Evolutionary conservation across 2,329 filamentous ascomycete genomes (phyloP).

Genomic region (Cercospora sp.): DNA sequence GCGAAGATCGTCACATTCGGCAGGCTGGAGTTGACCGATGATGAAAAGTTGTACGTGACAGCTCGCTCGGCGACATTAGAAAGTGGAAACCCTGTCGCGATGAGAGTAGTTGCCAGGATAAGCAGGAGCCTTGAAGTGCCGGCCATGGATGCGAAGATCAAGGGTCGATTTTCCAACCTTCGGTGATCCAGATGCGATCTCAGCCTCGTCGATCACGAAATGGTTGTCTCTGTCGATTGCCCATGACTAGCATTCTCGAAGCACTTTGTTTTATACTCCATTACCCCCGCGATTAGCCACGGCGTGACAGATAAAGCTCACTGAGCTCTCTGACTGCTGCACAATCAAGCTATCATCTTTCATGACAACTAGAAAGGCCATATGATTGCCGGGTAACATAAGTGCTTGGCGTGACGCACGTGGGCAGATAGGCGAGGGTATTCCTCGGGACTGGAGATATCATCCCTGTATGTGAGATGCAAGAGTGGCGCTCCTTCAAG

Average conservation of each 20-base stretch:
- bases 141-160: neutral
- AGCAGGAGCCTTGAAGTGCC: neutral
- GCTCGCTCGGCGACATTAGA: neutral
- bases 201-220: neutral
- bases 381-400: neutral
- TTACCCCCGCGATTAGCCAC: neutral
- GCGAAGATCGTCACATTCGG: constrained; percentile 60
- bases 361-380: neutral
- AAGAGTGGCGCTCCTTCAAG: neutral
- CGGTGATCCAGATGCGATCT: neutral
- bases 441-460: neutral
- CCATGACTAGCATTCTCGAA: neutral
- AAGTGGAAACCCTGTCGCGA: constrained; percentile 5
- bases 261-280: neutral
- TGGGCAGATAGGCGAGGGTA: neutral
- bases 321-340: neutral
- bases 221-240: neutral
- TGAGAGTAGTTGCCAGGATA: neutral
- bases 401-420: neutral
- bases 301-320: neutral
- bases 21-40: constrained; percentile 47
- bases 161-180: neutral
- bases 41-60: constrained; percentile 17
- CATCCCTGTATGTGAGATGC: neutral
- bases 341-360: neutral